A percentile compares a stretch with the other conserved stretches of the same genome.
phyloP scores from a whole-genome alignment of 2,329 filamentous ascomycete species.

The Macrophomina phaseolina region DNA sequence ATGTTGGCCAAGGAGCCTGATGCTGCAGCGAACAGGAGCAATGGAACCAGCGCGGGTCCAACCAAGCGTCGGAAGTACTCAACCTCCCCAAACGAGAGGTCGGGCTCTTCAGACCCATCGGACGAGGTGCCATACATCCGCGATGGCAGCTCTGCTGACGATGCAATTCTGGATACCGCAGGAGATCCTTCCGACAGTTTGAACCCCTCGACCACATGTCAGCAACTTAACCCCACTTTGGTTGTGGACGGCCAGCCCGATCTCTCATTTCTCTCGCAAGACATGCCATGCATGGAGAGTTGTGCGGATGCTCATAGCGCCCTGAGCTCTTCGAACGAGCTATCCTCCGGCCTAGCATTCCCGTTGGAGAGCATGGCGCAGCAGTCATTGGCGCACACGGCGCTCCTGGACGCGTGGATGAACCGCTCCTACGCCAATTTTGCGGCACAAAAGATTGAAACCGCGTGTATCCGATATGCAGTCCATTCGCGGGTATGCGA shows the following conservation, averaged over 20 bases:
- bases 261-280: neutral
- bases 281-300: no score
- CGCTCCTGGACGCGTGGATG: conserved; percentile 9
- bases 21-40: neutral
- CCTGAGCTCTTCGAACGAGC: neutral
- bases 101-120: conserved; percentile 8
- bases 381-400: neutral
- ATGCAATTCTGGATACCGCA: neutral
- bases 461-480: conserved; percentile 2
- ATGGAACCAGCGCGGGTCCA: neutral
- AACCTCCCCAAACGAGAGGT: neutral
- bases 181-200: neutral
- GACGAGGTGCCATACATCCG: neutral
- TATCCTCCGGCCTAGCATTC: neutral
- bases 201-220: neutral
- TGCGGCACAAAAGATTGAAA: conserved; percentile 15
- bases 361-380: neutral
- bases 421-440: conserved; percentile 2
- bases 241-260: neutral
- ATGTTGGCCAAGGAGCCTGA: conserved; percentile 17
- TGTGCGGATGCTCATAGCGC: neutral
- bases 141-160: neutral
- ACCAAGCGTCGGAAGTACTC: conserved; percentile 13
- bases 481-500: neutral
- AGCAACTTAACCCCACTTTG: neutral